Percentiles rank a stretch among this genome's conserved stretches.
Conservation (phyloP, 2,329 filamentous ascomycete genomes). For the Penicillium psychrosexuale region DNA sequence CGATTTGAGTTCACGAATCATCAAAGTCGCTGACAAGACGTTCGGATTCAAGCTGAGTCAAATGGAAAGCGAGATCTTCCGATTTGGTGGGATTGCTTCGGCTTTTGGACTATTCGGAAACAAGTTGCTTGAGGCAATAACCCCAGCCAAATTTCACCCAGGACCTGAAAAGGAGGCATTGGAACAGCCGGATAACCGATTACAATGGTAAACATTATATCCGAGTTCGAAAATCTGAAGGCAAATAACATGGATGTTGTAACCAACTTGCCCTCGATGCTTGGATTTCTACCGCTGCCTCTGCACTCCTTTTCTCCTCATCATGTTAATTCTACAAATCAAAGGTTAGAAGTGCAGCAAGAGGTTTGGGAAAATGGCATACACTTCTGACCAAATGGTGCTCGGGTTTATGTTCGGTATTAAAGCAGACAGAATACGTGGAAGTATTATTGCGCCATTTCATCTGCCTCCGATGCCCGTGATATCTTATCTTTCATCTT, state of each 20-base stretch:
- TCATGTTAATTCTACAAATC: neutral
- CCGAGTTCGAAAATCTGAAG: too few species aligned
- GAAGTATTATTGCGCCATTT: neutral
- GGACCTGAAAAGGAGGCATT: neutral
- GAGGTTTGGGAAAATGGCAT: neutral
- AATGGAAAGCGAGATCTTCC: slow-evolving; percentile 42
- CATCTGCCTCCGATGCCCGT: too few species aligned
- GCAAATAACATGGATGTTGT: too few species aligned
- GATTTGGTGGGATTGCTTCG: slow-evolving; percentile 39
- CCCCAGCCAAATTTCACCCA: neutral
- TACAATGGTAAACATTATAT: neutral
- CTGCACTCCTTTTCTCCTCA: neutral
- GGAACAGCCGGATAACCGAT: neutral
- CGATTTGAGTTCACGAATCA: slow-evolving; percentile 26
- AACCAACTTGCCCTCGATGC: too few species aligned
- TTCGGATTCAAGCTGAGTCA: slow-evolving; percentile 38
- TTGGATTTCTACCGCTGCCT: neutral
- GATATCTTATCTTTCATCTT: slow-evolving; percentile 2
- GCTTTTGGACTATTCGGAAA: slow-evolving; percentile 43
- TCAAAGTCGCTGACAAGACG: slow-evolving; percentile 22
- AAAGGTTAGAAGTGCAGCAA: neutral
- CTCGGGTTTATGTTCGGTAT: too few species aligned
- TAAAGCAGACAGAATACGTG: neutral
- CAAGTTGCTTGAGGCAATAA: slow-evolving; percentile 30
- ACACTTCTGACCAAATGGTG: neutral